Evolutionary conservation across 2,329 filamentous ascomycete species (phyloP).

Genomic region (Diaporthe destruens): DNA sequence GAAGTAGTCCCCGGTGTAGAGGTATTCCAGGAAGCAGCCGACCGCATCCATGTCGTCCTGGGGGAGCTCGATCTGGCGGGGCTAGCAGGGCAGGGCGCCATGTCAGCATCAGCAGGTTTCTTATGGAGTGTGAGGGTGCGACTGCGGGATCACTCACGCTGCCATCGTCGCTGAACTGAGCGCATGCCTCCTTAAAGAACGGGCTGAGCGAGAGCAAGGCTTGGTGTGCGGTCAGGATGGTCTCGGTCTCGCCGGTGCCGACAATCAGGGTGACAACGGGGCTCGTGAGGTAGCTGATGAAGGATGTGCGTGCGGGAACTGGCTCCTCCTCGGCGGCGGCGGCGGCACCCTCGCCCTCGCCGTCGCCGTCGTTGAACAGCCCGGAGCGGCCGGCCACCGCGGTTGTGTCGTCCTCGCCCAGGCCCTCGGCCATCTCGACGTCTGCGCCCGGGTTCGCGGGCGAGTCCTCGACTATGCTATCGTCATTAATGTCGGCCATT

Average conservation of each 20-base stretch:
- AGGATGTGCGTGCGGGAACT: slow-evolving; percentile 54
- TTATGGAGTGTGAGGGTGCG: not conserved
- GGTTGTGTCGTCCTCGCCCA: slow-evolving; percentile 44
- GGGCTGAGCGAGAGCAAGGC: slow-evolving; percentile 80
- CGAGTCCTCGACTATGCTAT: slow-evolving; percentile 51
- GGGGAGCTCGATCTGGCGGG: slow-evolving; percentile 76
- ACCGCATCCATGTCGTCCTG: slow-evolving; percentile 79
- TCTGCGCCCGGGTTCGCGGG: slow-evolving; percentile 51
- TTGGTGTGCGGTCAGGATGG: slow-evolving; percentile 83
- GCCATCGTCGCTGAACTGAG: slow-evolving; percentile 70
- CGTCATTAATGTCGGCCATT: slow-evolving; percentile 48
- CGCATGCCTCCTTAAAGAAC: slow-evolving; percentile 75
- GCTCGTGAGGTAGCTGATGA: slow-evolving; percentile 73
- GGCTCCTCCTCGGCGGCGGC: slow-evolving; percentile 47
- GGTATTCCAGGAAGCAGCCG: slow-evolving; percentile 83
- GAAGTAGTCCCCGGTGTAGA: slow-evolving; percentile 91
- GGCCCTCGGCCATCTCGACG: slow-evolving; percentile 49
- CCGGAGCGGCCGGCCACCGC: slow-evolving; percentile 44
- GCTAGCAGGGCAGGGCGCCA: slow-evolving; percentile 51
- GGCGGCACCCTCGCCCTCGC: slow-evolving; percentile 45
- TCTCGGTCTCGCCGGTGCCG: slow-evolving; percentile 69
- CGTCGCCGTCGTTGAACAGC: slow-evolving; percentile 55
- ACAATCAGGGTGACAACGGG: slow-evolving; percentile 78
- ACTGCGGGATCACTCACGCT: slow-evolving; percentile 62
- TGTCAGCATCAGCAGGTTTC: slow-evolving; percentile 14